These are phyloP conservation scores for Phytophthora capsici DNA, from an alignment of 352 stramenopile species.

Conservation along the genomic window DNA sequence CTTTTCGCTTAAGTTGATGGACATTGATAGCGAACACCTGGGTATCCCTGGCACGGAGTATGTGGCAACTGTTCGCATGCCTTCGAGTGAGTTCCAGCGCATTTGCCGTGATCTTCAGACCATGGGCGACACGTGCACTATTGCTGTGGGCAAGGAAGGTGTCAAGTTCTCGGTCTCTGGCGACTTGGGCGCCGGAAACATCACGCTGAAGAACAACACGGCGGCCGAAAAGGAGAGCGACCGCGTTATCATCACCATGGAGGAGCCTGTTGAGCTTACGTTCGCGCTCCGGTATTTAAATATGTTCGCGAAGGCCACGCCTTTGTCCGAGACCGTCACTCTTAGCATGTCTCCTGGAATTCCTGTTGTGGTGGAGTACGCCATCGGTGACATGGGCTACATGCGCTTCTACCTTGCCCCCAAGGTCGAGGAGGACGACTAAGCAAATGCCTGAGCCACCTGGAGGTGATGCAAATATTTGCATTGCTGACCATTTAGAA, in stretches of 20 bases:
- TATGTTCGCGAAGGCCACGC: slow-evolving; percentile 99
- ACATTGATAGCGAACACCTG: slow-evolving; percentile 99
- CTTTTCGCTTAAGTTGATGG: slow-evolving; percentile 99
- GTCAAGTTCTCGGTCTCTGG: slow-evolving; percentile 97
- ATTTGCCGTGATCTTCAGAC: slow-evolving; percentile 99
- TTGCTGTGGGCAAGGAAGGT: slow-evolving; percentile 97
- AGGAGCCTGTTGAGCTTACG: slow-evolving; percentile 98
- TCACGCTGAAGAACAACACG: slow-evolving; percentile 92
- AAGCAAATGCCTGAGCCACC: slow-evolving; percentile 28
- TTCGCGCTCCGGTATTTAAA: slow-evolving; percentile 99
- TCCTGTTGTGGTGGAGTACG: slow-evolving; percentile 99
- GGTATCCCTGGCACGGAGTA: slow-evolving; percentile 99
- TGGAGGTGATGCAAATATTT: background rate
- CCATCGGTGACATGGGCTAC: slow-evolving; percentile 97
- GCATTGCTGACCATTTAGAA: slow-evolving; percentile 12
- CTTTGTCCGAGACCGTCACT: slow-evolving; percentile 94
- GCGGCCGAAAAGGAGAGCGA: slow-evolving; percentile 88
- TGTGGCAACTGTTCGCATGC: slow-evolving; percentile 95
- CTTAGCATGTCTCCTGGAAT: slow-evolving; percentile 98
- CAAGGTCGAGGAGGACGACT: slow-evolving; percentile 99
- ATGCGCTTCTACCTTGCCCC: slow-evolving; percentile 99
- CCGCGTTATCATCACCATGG: slow-evolving; percentile 98
- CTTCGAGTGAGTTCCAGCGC: slow-evolving; percentile 97
- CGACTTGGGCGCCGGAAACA: slow-evolving; percentile 97
- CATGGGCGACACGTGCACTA: slow-evolving; percentile 98